Percentiles rank a stretch among this genome's conserved stretches.
These are phyloP conservation scores for Cercospora berteroae DNA, from an alignment of 2,329 filamentous ascomycete genomes.

Conservation along the genomic window DNA sequence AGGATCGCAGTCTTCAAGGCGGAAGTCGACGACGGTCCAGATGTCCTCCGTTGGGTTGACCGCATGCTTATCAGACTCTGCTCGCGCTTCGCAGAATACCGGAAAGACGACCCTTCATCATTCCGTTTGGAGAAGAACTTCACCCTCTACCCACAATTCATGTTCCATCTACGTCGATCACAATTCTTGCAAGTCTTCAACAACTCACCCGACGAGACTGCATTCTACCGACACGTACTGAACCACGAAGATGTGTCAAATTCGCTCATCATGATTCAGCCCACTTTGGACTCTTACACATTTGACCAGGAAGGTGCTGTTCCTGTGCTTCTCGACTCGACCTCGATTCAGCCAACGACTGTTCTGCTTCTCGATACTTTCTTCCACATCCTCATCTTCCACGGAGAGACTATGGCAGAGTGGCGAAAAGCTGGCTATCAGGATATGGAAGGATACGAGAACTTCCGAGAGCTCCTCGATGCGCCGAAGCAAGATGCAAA, in stretches of 20 bases:
- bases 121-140: constrained; percentile 99
- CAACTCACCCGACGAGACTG: constrained; percentile 97
- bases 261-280: constrained; percentile 97
- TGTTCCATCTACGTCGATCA: constrained; percentile 96
- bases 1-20: constrained; percentile 98
- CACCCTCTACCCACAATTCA: constrained; percentile 97
- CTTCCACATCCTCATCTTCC: constrained; percentile 99
- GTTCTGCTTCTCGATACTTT: constrained; percentile 95
- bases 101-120: constrained; percentile 95
- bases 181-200: constrained; percentile 99
- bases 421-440: constrained; percentile 99
- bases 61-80: constrained; percentile 96
- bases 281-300: constrained; percentile 93
- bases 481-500: constrained; percentile 95
- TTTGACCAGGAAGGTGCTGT: constrained; percentile 92
- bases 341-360: constrained; percentile 91
- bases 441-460: constrained; percentile 96
- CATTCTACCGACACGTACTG: constrained; percentile 96
- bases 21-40: constrained; percentile 96
- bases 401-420: constrained; percentile 95
- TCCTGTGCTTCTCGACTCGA: constrained; percentile 92
- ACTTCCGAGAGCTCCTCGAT: constrained; percentile 83
- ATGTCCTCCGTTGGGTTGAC: constrained; percentile 96
- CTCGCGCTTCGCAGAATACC: constrained; percentile 94
- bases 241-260: constrained; percentile 97